These are phyloP conservation scores for Cryptomeria japonica DNA, from an alignment of 75 land plant genomes.

Conservation along the genomic window DNA sequence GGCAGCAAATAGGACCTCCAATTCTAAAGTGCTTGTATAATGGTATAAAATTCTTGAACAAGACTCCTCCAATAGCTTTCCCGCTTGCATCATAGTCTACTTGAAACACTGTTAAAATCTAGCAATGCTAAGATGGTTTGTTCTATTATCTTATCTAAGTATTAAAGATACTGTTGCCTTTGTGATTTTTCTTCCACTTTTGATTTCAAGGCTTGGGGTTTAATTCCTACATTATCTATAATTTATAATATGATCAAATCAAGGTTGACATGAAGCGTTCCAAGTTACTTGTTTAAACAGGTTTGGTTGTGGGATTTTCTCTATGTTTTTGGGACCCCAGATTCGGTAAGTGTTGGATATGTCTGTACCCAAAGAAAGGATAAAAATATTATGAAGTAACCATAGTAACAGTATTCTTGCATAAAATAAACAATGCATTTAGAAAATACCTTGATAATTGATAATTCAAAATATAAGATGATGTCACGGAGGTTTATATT, in stretches of 20 bases:
- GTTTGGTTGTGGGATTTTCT: neutral
- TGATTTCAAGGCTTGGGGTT: neutral
- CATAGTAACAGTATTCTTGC: neutral
- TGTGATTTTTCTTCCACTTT: neutral
- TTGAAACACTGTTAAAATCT: neutral
- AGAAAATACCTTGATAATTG: neutral
- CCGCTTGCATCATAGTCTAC: no score
- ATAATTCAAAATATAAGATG: no score
- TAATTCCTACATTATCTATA: neutral
- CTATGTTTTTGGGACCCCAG: neutral
- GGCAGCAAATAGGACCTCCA: no score
- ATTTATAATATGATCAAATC: neutral
- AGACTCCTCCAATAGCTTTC: no score
- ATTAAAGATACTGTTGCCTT: neutral
- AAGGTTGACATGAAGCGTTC: neutral
- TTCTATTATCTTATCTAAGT: neutral
- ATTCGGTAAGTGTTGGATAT: neutral
- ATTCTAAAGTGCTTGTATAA: no score
- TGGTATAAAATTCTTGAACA: no score
- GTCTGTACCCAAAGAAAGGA: neutral
- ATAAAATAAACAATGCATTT: no score
- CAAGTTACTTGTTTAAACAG: neutral
- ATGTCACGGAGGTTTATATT: neutral
- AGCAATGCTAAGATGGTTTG: neutral
- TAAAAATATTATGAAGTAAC: neutral